These are phyloP conservation scores for Fomitopsis schrenkii DNA, from an alignment of 1,284 basidiomycete genomes.

Conservation along the genomic window DNA sequence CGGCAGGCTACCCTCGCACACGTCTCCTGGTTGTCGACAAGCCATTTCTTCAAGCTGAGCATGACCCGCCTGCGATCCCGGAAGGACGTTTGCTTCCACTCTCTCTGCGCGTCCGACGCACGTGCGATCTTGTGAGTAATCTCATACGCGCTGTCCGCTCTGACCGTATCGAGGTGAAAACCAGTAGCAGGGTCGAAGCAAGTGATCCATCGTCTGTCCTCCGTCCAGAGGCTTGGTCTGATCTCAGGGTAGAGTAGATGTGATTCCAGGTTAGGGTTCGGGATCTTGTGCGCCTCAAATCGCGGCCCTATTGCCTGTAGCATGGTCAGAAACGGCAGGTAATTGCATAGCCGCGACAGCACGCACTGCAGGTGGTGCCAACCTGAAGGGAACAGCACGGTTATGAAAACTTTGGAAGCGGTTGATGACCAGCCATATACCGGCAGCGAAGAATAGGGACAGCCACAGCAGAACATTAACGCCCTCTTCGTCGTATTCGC, in stretches of 20 bases:
- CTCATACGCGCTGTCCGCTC: conserved; percentile 64
- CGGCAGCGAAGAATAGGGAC: conserved; percentile 62
- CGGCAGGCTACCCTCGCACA: conserved; percentile 89
- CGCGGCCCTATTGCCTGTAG: conserved; percentile 49
- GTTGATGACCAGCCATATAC: conserved; percentile 72
- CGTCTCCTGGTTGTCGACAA: conserved; percentile 81
- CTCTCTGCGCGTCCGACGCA: conserved; percentile 66
- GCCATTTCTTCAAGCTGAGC: conserved; percentile 85
- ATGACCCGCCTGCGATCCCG: conserved; percentile 77
- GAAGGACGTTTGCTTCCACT: conserved; percentile 74
- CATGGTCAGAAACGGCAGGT: not conserved
- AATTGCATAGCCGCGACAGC: conserved; percentile 4
- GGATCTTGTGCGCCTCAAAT: conserved; percentile 53
- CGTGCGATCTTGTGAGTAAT: conserved; percentile 68
- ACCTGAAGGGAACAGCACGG: conserved; percentile 62
- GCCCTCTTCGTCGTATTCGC: conserved; percentile 29
- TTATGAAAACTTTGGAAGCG: conserved; percentile 71
- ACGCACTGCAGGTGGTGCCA: conserved; percentile 55
- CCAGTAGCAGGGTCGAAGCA: conserved; percentile 90
- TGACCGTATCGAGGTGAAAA: conserved; percentile 65
- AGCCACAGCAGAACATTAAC: conserved; percentile 35
- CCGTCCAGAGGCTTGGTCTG: conserved; percentile 42
- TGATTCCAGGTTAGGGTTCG: conserved; percentile 55
- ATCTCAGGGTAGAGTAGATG: conserved; percentile 58
- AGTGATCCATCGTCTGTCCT: conserved; percentile 72